Evolutionary conservation across 306 rosid species (phyloP), one percentile per base, ranked within the genome.

Genomic region (Fagus crenata): DNA sequence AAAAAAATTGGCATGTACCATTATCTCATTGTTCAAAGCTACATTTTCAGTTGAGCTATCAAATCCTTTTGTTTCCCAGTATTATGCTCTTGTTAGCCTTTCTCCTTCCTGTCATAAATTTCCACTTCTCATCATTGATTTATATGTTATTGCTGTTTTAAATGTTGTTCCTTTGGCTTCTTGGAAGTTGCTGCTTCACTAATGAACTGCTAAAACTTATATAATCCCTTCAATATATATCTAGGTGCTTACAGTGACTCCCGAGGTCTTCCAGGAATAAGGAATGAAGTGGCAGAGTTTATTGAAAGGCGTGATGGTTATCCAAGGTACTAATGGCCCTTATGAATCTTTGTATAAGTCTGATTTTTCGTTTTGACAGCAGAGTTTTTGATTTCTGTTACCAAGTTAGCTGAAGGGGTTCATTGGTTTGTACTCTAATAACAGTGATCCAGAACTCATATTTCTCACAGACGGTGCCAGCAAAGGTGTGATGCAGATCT

Each of bases 201-300:
- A 46, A 75, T 51, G 43, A 69, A 75, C 71, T 49, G 72, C 51
- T 77, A 67, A 42, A 73, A 49, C 67, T 17, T 40, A n/a, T 77
- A 9, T 49, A 28, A 6, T 72, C 37, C 41, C 64, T 74, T 75
- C 13, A 22, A 46, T 67, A 17, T 64, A 51, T 69, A 13, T 78
- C 51, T 82, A 95, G 99, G 99, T 86, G 99, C 99, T 70, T 95
- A 95, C 75, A 95, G 99, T 73, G 99, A 95, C 76, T 95, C 99
- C 53, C 92, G 99, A 78, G 99, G 99, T 53, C 6, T 89, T 90
- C 97, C 96, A 8, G 99, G 93, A 73, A 54, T 95, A 77, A 82
- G 97, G 84, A 89, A 95, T 89, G 99, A 95, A 86, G 97, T 91
- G 69, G 93, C 99, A 36, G 97, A 95, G 81, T 95, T 91, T 87